Percentiles rank a stretch among this genome's conserved stretches.
Evolutionary conservation across 1,284 basidiomycete species (phyloP).

Genomic region (Ganoderma multipileum): DNA sequence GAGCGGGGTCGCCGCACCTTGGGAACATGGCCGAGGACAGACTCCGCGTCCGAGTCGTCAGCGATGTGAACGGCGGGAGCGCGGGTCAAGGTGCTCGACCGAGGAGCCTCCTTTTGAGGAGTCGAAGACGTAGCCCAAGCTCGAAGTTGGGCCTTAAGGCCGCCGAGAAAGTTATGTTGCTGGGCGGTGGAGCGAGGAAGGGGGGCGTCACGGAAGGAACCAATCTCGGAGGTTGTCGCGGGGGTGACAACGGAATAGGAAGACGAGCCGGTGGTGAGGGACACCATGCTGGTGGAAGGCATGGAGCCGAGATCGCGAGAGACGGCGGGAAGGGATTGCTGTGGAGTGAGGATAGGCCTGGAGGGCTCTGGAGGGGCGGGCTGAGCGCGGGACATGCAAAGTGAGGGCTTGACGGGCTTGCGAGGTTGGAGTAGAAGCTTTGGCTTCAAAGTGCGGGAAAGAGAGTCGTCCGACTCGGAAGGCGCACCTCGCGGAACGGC

Average conservation of each 20-base stretch:
- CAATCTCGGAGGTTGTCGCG: constrained; percentile 30
- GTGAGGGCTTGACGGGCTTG: constrained; percentile 51
- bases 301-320: constrained; percentile 36
- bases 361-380: constrained; percentile 42
- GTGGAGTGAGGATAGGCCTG: constrained; percentile 41
- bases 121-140: constrained; percentile 27
- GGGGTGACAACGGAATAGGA: constrained; percentile 41
- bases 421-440: constrained; percentile 47
- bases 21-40: not conserved
- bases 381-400: constrained; percentile 48
- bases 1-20: constrained; percentile 24
- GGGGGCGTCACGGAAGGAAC: constrained; percentile 21
- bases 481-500: constrained; percentile 42
- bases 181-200: constrained; percentile 24
- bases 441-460: constrained; percentile 41
- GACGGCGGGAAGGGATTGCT: constrained; percentile 36
- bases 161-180: constrained; percentile 29
- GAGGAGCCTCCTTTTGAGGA: constrained; percentile 28
- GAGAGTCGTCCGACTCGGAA: constrained; percentile 34
- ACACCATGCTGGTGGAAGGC: constrained; percentile 36
- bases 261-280: constrained; percentile 39
- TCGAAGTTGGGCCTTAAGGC: constrained; percentile 35
- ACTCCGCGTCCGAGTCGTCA: constrained; percentile 17
- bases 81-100: constrained; percentile 33
- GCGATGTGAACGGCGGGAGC: constrained; percentile 15